These are phyloP conservation scores for Flaveria ramosissima DNA, from an alignment of 129 eudicot species.

Conservation along the genomic window DNA sequence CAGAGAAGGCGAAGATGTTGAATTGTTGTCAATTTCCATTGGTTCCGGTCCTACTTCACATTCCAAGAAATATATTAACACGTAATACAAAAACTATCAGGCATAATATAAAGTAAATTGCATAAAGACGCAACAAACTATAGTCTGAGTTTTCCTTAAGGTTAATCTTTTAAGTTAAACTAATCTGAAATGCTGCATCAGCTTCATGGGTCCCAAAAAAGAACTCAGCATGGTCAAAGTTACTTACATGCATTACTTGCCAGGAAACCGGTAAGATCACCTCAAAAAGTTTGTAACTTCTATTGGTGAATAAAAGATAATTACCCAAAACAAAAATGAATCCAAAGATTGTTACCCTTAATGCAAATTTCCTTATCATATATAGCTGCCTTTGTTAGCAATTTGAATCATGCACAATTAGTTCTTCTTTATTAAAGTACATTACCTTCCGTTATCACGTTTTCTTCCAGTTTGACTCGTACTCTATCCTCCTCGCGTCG, in stretches of 20 bases:
- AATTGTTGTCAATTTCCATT: conserved; percentile 69
- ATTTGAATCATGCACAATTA: conserved; percentile 8
- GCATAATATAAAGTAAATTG: background rate
- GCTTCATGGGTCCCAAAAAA: background rate
- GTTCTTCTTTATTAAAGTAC: background rate
- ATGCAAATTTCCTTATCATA: background rate
- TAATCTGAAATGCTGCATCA: too few species aligned
- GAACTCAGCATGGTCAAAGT: conserved; percentile 2
- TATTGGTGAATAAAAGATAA: background rate
- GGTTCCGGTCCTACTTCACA: conserved; percentile 66
- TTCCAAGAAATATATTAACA: conserved; percentile 1
- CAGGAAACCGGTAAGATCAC: background rate
- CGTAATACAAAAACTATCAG: background rate
- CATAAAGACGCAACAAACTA: background rate
- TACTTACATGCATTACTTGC: background rate
- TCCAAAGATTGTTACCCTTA: background rate
- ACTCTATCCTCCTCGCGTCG: conserved; percentile 51
- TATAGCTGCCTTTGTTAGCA: background rate
- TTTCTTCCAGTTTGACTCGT: conserved; percentile 47
- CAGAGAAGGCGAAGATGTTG: conserved; percentile 51
- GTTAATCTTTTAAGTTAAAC: background rate
- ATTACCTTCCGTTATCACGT: conserved; percentile 54
- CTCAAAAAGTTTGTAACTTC: background rate
- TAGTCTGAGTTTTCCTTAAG: background rate
- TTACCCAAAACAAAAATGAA: background rate